Percentiles rank a stretch among this genome's conserved stretches.
Conservation (phyloP, 495 filamentous ascomycete genomes). For the Penicillium roqueforti region DNA sequence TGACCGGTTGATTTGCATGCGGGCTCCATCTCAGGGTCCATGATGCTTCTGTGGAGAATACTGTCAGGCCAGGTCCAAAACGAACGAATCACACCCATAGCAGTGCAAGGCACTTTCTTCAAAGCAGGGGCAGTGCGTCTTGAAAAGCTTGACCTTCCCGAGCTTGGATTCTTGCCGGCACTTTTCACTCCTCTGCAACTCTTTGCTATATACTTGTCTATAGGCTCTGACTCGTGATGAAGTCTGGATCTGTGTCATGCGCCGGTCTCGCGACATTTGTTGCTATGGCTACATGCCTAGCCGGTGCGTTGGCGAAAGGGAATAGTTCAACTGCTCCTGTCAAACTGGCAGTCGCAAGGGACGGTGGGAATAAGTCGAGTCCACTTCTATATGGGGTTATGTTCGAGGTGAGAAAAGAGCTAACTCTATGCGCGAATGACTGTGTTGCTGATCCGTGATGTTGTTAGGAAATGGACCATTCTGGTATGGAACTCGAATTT, state of each 20-base stretch:
- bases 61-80: background rate
- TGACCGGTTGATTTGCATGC: background rate
- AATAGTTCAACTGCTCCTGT: background rate
- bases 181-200: background rate
- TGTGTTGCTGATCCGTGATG: background rate
- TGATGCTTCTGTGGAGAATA: background rate
- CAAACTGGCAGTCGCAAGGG: constrained; percentile 30
- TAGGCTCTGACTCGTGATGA: constrained; percentile 1
- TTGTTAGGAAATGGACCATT: constrained; percentile 66
- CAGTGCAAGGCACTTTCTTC: background rate
- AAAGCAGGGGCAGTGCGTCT: background rate
- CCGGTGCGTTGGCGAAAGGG: background rate
- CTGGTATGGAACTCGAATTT: constrained; percentile 35
- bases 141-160: background rate
- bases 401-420: constrained; percentile 45
- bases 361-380: constrained; percentile 52
- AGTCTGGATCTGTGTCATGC: background rate
- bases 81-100: background rate
- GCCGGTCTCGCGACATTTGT: constrained; percentile 2
- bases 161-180: background rate
- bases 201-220: background rate
- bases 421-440: background rate
- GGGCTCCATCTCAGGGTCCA: background rate
- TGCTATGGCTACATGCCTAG: background rate
- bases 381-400: constrained; percentile 56